Percentiles rank a stretch among this genome's conserved stretches.
phyloP scores from a whole-genome alignment of 192 early-diverging fungal genomes.

The Gigaspora rosea region DNA sequence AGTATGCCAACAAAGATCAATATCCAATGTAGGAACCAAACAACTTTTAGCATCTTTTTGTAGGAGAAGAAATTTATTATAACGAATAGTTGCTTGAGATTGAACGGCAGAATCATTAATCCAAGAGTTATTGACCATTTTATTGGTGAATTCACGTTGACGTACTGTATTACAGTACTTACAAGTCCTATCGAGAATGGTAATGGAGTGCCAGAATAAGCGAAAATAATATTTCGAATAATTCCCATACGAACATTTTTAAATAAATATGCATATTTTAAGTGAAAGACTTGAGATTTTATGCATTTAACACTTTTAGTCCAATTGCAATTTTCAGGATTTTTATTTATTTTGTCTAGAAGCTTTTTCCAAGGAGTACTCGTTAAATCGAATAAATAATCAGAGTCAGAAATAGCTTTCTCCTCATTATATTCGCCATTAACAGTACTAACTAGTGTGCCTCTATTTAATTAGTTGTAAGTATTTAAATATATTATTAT shows the following conservation, averaged over 20 bases:
- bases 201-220: constrained; percentile 45
- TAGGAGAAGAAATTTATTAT: constrained; percentile 50
- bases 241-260: constrained; percentile 25
- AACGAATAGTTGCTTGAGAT: constrained; percentile 41
- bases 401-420: not conserved
- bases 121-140: constrained; percentile 51
- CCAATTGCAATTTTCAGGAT: constrained; percentile 15
- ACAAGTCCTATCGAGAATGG: constrained; percentile 52
- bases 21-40: constrained; percentile 65
- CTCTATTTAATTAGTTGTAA: not conserved
- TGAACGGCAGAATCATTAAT: constrained; percentile 21
- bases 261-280: not conserved
- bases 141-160: constrained; percentile 54
- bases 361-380: not conserved
- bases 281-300: not conserved
- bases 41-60: constrained; percentile 39
- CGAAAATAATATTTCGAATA: constrained; percentile 25
- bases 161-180: constrained; percentile 48
- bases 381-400: not conserved
- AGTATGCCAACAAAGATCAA: constrained; percentile 72
- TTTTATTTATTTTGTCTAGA: not conserved
- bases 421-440: not conserved
- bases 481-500: not conserved
- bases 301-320: constrained; percentile 20
- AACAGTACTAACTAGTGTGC: not conserved